Evolutionary conservation across 257 asterid species (phyloP), one percentile per base, ranked within the genome.

Genomic region (Phtheirospermum japonicum): DNA sequence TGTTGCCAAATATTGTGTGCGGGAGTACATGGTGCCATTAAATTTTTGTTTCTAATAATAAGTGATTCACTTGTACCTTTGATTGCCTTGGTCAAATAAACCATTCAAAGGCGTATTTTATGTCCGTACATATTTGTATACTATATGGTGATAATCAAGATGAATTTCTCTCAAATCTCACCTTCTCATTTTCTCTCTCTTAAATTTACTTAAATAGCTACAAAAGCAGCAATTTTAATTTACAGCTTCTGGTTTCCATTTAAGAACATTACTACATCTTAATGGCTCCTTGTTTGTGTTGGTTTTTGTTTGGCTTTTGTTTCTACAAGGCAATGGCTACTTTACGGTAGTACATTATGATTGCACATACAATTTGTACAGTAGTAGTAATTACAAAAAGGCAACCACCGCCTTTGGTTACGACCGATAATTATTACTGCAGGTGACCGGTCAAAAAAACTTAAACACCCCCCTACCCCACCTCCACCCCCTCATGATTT

Each of bases 361-460:
- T 59, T 36, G 67, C 23, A 42, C 37, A 28, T n/a, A 32, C 50
- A 12, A 43, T 55, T 37, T 52, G 70, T 61, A 73, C 66, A 67
- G 66, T 40, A 13, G 7, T 43, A n/a, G 5, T 51, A 9, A 52
- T 52, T 52, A 39, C 14, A 40, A 58, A 51, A 51, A 39, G 55
- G 36, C 63, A 57, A 58, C 36, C 13, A 42, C 50, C 52, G 32
- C 4, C 34, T 28, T 46, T 8, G 37, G 66, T 43, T n/a, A 4
- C 3, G 46, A 39, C 28, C 19, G 37, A 23, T 61, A 67, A 63
- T 64, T 59, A 58, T 59, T 59, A 72, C 37, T 11, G 48, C 46
- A 28, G 75, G 63, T 54, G 61, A 64, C 70, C 52, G 64, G 77
- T 71, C 75, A 76, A 69, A 45, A 45, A 42, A 23, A 20, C 57